A percentile compares a stretch with the other conserved stretches of the same genome.
Evolutionary conservation across 768 basidiomycete species (phyloP).

Genomic region (Lyophyllum semitale): DNA sequence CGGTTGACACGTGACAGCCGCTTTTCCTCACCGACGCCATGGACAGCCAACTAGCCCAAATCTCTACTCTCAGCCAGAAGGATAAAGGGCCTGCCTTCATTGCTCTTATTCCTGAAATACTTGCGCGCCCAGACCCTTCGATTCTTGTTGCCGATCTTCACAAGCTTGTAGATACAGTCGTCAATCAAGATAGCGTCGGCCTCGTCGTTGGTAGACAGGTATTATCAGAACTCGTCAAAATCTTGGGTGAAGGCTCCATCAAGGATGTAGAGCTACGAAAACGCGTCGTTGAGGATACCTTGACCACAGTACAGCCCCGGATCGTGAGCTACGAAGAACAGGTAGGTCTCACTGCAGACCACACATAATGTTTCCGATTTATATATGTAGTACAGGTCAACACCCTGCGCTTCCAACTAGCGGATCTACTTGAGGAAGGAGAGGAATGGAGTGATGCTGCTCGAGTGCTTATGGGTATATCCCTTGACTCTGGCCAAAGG

Average conservation of each 20-base stretch:
- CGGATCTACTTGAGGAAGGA: conserved; percentile 83
- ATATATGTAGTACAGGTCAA: conserved; percentile 58
- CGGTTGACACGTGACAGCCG: neutral
- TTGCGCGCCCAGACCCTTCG: conserved; percentile 51
- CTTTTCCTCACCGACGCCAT: conserved; percentile 32
- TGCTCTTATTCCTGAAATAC: conserved; percentile 64
- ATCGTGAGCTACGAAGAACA: conserved; percentile 95
- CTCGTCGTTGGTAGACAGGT: conserved; percentile 90
- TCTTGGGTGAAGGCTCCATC: conserved; percentile 57
- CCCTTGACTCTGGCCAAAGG: conserved; percentile 88
- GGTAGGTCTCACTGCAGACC: conserved; percentile 47
- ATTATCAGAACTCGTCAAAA: conserved; percentile 79
- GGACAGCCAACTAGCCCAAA: conserved; percentile 68
- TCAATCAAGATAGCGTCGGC: conserved; percentile 79
- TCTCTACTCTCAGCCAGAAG: conserved; percentile 71
- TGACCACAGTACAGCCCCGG: conserved; percentile 70
- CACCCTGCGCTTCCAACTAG: conserved; percentile 82
- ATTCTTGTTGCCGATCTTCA: conserved; percentile 60
- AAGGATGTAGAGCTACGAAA: conserved; percentile 61
- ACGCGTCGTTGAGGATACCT: conserved; percentile 73
- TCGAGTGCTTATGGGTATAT: conserved; percentile 88
- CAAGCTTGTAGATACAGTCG: conserved; percentile 74
- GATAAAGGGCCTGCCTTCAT: conserved; percentile 82
- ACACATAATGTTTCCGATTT: neutral
- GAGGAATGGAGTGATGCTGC: conserved; percentile 97